These are phyloP conservation scores for Mortierella sp. DNA, from an alignment of 371 early-diverging fungal genomes.

Conservation along the genomic window DNA sequence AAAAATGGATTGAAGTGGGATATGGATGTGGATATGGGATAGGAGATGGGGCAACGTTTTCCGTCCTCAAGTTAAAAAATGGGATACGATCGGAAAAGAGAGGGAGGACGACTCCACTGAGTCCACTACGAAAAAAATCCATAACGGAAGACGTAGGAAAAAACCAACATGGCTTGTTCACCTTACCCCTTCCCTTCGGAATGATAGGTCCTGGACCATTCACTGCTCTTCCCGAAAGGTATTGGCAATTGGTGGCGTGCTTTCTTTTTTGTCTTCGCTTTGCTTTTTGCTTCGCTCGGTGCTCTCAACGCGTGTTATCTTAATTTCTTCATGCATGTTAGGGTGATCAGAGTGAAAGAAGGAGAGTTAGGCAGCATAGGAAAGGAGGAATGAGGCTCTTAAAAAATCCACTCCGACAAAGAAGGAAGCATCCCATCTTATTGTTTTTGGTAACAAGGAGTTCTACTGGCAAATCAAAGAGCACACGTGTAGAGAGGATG, in stretches of 20 bases:
- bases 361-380: neutral
- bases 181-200: neutral
- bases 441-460: neutral
- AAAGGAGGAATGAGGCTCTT: neutral
- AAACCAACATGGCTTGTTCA: too few species aligned
- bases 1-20: neutral
- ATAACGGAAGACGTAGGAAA: neutral
- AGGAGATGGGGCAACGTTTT: too few species aligned
- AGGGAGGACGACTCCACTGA: neutral
- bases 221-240: neutral
- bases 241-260: constrained; percentile 14
- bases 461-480: neutral
- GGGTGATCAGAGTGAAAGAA: neutral
- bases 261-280: neutral
- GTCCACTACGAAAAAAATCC: neutral
- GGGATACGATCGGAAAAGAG: neutral
- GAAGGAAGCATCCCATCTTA: neutral
- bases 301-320: constrained; percentile 6
- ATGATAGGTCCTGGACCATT: neutral
- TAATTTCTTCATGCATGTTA: neutral
- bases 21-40: neutral
- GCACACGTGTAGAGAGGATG: neutral
- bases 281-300: neutral
- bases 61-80: neutral
- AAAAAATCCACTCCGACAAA: neutral